Evolutionary conservation across 805 yeast genomes (phyloP).

Genomic region (Lipomyces sp.): DNA sequence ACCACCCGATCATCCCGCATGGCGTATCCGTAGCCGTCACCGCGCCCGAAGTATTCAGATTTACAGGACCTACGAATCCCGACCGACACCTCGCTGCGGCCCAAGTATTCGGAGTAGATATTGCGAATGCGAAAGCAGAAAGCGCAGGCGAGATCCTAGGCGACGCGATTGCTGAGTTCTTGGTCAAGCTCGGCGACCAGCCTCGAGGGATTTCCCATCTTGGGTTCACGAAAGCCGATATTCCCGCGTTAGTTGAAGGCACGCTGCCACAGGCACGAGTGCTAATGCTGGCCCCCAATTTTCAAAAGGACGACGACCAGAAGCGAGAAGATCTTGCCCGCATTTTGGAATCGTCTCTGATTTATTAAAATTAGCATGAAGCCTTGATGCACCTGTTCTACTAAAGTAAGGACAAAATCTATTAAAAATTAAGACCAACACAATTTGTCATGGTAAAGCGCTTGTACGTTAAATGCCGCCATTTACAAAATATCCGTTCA

Average conservation of each 20-base stretch:
- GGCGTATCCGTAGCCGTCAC: constrained; percentile 54
- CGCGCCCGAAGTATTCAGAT: constrained; percentile 52
- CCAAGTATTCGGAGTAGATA: constrained; percentile 47
- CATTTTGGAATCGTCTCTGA: constrained; percentile 42
- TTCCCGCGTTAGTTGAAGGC: constrained; percentile 48
- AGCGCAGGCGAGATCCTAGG: constrained; percentile 49
- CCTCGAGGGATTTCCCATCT: constrained; percentile 47
- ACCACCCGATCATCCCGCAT: constrained; percentile 51
- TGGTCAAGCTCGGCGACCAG: constrained; percentile 47
- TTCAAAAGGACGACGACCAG: constrained; percentile 43
- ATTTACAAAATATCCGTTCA: neutral
- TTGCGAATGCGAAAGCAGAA: constrained; percentile 45
- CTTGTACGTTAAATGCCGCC: neutral
- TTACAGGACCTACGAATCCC: constrained; percentile 49
- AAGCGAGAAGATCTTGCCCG: constrained; percentile 41
- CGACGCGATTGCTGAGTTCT: constrained; percentile 46
- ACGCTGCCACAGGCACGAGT: constrained; percentile 50
- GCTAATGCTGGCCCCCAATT: constrained; percentile 46
- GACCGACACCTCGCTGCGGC: constrained; percentile 49
- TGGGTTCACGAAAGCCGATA: constrained; percentile 45
- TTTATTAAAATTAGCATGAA: constrained; percentile 27
- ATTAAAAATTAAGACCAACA: neutral
- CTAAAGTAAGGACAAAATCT: neutral
- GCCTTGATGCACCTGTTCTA: neutral
- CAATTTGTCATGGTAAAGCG: neutral